Evolutionary conservation across 331 rosid species (phyloP), one percentile per base, ranked within the genome.

Genomic region (Rosa hybrid): DNA sequence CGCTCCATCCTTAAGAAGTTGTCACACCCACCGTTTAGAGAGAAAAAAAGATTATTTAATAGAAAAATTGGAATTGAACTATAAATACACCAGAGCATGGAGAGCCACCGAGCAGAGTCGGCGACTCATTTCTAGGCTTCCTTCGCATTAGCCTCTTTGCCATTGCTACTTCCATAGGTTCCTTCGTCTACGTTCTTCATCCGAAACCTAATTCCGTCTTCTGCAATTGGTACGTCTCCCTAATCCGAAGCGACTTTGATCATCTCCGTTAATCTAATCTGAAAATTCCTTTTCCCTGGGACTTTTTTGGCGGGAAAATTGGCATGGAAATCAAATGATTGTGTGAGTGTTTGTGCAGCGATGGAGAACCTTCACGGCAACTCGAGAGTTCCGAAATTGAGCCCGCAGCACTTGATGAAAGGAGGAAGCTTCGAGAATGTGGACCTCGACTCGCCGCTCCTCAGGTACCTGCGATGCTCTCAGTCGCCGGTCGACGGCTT

Each of bases 391-490:
- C 34, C 60, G 74, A 46, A 83, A 17, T 6, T 74, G 50, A 69
- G 41, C 23, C 27, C 70, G 71, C 76, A 34, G 46, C 46, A 44
- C 16, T 76, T 81, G 71, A 45, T 67, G 48, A 67, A 54, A 39
- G 71, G 71, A 17, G 20, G 79, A 69, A 21, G 71, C 72, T 39
- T 75, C 10, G 81, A 79, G 59, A 78, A 79, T 41, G 49, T 39
- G 48, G 83, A 79, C 59, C 59, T 46, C 12, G 80, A 83, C 62
- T 23, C 81, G 42, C 80, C 83, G 73, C n/a, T 81, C 53, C 41
- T 76, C 49, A 23, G 80, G 81, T 74, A 79, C 83, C 51, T 74
- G 57, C 27, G 71, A 38, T 23, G 76, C 25, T 39, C 80, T 42
- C 77, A 71, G 20, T 81, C 84, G 57, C 76, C 76, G 39, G 60